Evolutionary conservation across 345 rosid species (phyloP), one percentile per base, ranked within the genome.

Genomic region (Salix udensis): DNA sequence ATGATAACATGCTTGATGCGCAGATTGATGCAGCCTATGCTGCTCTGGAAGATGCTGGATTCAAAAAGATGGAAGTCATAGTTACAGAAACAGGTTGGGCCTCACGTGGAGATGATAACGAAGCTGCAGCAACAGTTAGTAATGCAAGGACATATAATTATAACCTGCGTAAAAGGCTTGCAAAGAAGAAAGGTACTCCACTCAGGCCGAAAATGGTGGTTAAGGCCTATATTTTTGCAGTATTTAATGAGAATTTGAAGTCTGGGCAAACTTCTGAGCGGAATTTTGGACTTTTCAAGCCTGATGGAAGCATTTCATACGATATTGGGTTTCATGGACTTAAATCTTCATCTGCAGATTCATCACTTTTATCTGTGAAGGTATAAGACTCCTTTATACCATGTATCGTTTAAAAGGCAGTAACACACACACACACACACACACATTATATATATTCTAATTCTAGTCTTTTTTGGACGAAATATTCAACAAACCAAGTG

Each of bases 41-140:
- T 83, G 99, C 99, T 37, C 68, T 96, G 65, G 86, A 89, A 73
- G 88, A 90, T 79, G 95, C 97, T 68, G 99, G 98, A 39, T 89
- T 82, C 74, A 79, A 76, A 67, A 88, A 89, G 87, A 94, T 92
- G 97, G 97, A 94, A 85, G 94, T 96, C 68, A 87, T 96, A 40
- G 85, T 96, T 67, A 92, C 98, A 1, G 98, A 96, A 82, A 96
- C 98, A 13, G 99, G 99, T 15, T 93, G 99, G 99, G 99, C 97
- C 69, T 96, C 98, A 4, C 84, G 70, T 44, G 99, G 99, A 5
- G 99, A 93, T 82, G 66, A 79, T 40, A 92, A 87, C 78, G 97
- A 96, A 88, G 90, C 89, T 66, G 98, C 94, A 31, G 99, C 99
- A 28, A 94, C 98, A 3, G 77, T 70, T 26, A 79, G 80, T 58